Evolutionary conservation across 2,329 filamentous ascomycete species (phyloP).

Genomic region (Penicillium sp.): DNA sequence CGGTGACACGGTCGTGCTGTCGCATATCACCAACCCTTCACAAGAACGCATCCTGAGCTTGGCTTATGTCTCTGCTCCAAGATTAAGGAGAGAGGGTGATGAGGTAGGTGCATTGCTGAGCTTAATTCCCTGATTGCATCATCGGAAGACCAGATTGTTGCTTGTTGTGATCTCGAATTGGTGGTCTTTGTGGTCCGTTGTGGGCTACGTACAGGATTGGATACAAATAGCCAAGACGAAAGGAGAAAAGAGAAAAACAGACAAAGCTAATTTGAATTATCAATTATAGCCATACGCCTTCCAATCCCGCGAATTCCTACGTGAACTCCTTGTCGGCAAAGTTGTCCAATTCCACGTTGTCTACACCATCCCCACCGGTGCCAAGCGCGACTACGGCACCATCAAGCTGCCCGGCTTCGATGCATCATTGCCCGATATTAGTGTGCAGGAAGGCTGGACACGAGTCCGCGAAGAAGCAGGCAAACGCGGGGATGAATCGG

Average conservation of each 20-base stretch:
- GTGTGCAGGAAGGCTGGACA: slow-evolving; percentile 84
- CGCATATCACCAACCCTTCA: slow-evolving; percentile 74
- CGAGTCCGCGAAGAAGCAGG: slow-evolving; percentile 94
- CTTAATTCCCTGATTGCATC: background rate
- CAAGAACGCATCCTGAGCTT: slow-evolving; percentile 85
- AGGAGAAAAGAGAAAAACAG: background rate
- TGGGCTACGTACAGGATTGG: background rate
- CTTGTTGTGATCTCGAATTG: background rate
- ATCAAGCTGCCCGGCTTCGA: slow-evolving; percentile 66
- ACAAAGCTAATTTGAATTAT: background rate
- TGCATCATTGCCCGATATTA: slow-evolving; percentile 76
- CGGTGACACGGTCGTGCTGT: slow-evolving; percentile 85
- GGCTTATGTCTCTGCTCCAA: slow-evolving; percentile 86
- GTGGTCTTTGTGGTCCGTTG: background rate
- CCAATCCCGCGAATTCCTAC: slow-evolving; percentile 89
- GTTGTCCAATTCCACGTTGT: slow-evolving; percentile 78
- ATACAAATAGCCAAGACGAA: background rate
- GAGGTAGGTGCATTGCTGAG: slow-evolving; percentile 54
- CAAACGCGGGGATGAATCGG: slow-evolving; percentile 76
- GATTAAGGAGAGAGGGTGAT: slow-evolving; percentile 82
- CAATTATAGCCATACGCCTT: slow-evolving; percentile 70
- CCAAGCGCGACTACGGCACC: slow-evolving; percentile 82
- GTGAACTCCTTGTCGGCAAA: slow-evolving; percentile 81
- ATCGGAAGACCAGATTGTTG: background rate
- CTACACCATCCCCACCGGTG: slow-evolving; percentile 78